Evolutionary conservation across 2,329 filamentous ascomycete genomes (phyloP).

Genomic region (Fonsecaea multimorphosa): DNA sequence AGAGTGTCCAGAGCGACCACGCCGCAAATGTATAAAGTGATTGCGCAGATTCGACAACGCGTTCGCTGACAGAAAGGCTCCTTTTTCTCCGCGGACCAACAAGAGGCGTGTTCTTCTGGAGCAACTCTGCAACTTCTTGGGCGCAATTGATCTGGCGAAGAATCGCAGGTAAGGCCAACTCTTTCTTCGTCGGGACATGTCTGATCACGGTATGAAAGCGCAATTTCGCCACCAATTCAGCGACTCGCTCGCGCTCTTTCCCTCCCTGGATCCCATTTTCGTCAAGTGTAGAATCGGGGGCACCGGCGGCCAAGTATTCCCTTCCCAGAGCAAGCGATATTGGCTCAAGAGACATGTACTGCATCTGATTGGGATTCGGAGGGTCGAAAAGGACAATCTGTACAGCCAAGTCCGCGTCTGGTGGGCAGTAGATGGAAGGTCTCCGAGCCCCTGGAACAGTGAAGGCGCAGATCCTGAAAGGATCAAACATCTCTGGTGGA

Average conservation of each 20-base stretch:
- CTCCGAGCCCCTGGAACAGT: conserved; percentile 57
- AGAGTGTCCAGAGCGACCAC: conserved; percentile 65
- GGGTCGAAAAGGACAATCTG: conserved; percentile 90
- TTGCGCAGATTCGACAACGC: conserved; percentile 90
- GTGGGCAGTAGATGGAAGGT: conserved; percentile 75
- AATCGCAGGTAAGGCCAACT: conserved; percentile 78
- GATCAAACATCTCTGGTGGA: conserved; percentile 61
- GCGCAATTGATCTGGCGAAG: conserved; percentile 96
- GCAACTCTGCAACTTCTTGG: conserved; percentile 80
- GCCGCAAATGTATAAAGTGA: conserved; percentile 60
- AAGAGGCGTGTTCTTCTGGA: conserved; percentile 88
- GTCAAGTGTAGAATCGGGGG: conserved; percentile 41
- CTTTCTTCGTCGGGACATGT: conserved; percentile 78
- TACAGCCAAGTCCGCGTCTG: conserved; percentile 70
- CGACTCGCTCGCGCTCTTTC: conserved; percentile 67
- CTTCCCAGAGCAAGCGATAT: conserved; percentile 78
- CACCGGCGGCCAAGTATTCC: conserved; percentile 34
- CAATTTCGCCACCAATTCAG: conserved; percentile 79
- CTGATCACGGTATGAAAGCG: conserved; percentile 84
- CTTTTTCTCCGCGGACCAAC: conserved; percentile 82
- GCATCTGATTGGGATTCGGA: conserved; percentile 85
- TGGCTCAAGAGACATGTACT: conserved; percentile 90
- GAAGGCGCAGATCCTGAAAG: conserved; percentile 71
- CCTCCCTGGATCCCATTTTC: conserved; percentile 76
- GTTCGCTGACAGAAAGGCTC: conserved; percentile 88